phyloP scores from a whole-genome alignment of 140 eudicot species.

The Ambrosia hybrid region DNA sequence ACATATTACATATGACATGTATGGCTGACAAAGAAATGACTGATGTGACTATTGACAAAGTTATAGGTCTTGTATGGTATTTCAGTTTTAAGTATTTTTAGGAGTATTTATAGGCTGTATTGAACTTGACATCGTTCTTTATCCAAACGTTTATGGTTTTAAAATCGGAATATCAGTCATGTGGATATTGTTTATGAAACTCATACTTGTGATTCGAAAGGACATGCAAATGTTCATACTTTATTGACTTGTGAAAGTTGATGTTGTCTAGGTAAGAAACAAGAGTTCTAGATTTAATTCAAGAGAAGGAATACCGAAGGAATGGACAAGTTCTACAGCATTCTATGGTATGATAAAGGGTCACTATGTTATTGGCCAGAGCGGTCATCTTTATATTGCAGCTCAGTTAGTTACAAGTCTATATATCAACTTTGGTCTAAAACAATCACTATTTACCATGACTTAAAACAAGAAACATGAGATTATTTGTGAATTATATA shows the following conservation, averaged over 20 bases:
- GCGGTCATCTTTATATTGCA: background rate
- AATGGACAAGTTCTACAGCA: slow-evolving; percentile 30
- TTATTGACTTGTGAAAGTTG: slow-evolving; percentile 16
- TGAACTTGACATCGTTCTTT: slow-evolving; percentile 1
- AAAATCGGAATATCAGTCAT: background rate
- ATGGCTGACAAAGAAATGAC: too few relatives aligned
- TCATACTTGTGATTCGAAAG: slow-evolving; percentile 3
- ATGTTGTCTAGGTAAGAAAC: slow-evolving; percentile 36
- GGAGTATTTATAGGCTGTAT: slow-evolving; percentile 1
- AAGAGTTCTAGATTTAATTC: slow-evolving; percentile 15
- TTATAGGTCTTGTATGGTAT: too few relatives aligned
- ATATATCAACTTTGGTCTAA: background rate
- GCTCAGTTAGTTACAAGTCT: too few relatives aligned
- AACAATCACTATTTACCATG: background rate
- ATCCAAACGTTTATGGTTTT: slow-evolving; percentile 12
- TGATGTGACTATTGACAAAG: too few relatives aligned
- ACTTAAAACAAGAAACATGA: background rate
- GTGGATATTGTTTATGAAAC: background rate
- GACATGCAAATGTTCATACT: background rate
- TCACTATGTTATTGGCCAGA: background rate
- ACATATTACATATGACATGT: too few relatives aligned
- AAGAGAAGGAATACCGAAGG: slow-evolving; percentile 15
- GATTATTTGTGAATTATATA: too few relatives aligned
- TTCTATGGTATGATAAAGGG: slow-evolving; percentile 28
- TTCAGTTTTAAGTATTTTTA: too few relatives aligned